Conservation (phyloP, 2,329 filamentous ascomycete genomes). For the Chalara sp. region DNA sequence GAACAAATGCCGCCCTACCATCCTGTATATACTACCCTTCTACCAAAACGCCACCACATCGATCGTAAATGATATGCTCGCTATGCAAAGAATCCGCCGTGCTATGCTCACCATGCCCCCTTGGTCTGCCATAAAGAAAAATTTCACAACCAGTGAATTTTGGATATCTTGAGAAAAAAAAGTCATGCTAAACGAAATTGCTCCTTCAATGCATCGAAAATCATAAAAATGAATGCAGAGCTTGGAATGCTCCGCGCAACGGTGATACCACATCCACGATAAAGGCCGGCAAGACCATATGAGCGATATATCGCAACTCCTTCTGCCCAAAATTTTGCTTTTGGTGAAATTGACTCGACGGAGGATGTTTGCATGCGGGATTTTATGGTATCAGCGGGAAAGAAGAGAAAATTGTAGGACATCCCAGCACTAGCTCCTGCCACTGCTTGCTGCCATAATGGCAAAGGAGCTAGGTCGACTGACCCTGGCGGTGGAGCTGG, state of each 20-base stretch:
- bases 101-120: too few species aligned
- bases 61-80: too few species aligned
- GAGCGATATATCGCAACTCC: slow-evolving; percentile 70
- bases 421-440: slow-evolving; percentile 86
- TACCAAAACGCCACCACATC: too few species aligned
- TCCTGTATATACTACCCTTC: too few species aligned
- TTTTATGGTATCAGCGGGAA: slow-evolving; percentile 95
- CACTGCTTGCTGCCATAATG: slow-evolving; percentile 79
- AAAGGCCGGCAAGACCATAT: slow-evolving; percentile 77
- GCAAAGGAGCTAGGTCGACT: slow-evolving; percentile 41
- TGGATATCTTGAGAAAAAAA: too few species aligned
- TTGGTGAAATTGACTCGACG: slow-evolving; percentile 37
- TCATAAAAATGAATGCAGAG: slow-evolving; percentile 96
- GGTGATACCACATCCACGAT: slow-evolving; percentile 92
- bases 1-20: too few species aligned
- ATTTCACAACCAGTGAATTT: too few species aligned
- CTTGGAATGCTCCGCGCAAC: slow-evolving; percentile 82
- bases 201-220: slow-evolving; percentile 81
- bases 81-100: too few species aligned
- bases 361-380: slow-evolving; percentile 91
- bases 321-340: slow-evolving; percentile 66
- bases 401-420: slow-evolving; percentile 95
- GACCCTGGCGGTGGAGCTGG: slow-evolving; percentile 1
- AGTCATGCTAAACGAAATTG: slow-evolving; percentile 36
- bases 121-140: too few species aligned